Conservation (phyloP, 1,139 yeast species). For the Geotrichum citri-aurantii region DNA sequence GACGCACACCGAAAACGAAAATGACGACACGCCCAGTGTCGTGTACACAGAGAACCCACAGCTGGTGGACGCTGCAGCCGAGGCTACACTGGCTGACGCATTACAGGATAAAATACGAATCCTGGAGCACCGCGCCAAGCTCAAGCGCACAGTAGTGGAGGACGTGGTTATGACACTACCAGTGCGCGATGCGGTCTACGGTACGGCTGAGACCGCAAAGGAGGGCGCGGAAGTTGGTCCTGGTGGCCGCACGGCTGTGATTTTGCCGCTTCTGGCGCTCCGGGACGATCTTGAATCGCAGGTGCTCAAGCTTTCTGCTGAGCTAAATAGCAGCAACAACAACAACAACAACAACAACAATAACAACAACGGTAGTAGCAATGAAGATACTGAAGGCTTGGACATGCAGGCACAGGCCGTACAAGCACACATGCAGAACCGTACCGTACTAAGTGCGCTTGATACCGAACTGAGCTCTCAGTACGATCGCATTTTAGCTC, state of each 20-base stretch:
- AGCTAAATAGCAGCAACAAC: background rate
- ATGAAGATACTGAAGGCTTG: background rate
- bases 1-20: background rate
- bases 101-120: conserved; percentile 2
- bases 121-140: conserved; percentile 2
- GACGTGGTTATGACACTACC: conserved; percentile 1
- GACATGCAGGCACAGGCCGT: background rate
- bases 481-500: background rate
- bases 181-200: conserved; percentile 8
- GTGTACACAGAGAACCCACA: conserved; percentile 5
- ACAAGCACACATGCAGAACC: background rate
- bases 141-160: conserved; percentile 3
- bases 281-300: conserved; percentile 16
- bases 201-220: background rate
- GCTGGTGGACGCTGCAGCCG: conserved; percentile 1
- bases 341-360: background rate
- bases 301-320: conserved; percentile 3
- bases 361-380: background rate
- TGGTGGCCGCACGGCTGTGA: background rate
- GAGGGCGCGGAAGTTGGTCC: background rate
- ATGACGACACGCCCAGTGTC: background rate
- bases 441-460: background rate
- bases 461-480: background rate
- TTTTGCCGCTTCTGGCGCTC: conserved; percentile 10
- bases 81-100: background rate